Conservation (phyloP, 176 grass and related monocot species). For the Carex cristatella region DNA sequence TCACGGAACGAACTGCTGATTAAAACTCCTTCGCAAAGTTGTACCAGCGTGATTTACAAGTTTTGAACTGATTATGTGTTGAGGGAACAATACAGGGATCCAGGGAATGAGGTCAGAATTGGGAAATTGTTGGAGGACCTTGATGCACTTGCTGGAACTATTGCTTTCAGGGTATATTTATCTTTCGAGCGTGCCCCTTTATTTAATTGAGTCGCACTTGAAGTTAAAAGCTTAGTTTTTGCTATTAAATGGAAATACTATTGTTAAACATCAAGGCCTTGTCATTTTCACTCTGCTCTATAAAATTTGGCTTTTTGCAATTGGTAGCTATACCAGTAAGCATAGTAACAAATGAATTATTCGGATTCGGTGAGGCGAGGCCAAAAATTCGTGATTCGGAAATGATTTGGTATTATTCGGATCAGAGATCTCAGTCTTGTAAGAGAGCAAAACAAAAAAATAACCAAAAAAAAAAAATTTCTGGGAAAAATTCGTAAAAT, state of each 20-base stretch:
- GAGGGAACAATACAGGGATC: constrained; percentile 75
- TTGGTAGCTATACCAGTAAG: neutral
- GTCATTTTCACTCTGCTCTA: neutral
- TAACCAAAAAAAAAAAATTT: too few relatives aligned
- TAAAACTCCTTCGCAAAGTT: constrained; percentile 63
- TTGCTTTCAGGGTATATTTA: constrained; percentile 66
- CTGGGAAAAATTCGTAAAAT: too few relatives aligned
- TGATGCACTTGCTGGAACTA: constrained; percentile 84
- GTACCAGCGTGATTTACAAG: constrained; percentile 64
- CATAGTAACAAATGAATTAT: neutral
- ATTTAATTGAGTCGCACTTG: neutral
- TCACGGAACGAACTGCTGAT: constrained; percentile 59
- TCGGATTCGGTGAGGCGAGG: too few relatives aligned
- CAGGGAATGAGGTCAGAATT: constrained; percentile 77
- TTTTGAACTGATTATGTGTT: constrained; percentile 75
- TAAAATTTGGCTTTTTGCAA: neutral
- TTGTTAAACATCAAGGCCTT: neutral
- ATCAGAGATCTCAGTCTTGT: too few relatives aligned
- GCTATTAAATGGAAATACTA: neutral
- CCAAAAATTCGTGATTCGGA: too few relatives aligned
- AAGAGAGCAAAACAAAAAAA: too few relatives aligned
- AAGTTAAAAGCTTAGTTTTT: neutral
- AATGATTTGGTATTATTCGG: too few relatives aligned
- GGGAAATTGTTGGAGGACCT: constrained; percentile 90
- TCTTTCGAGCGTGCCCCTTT: neutral